Percentiles rank a stretch among this genome's conserved stretches.
Evolutionary conservation across 108 stramenopile species (phyloP).

Genomic region (Nannochloropsis granulata): DNA sequence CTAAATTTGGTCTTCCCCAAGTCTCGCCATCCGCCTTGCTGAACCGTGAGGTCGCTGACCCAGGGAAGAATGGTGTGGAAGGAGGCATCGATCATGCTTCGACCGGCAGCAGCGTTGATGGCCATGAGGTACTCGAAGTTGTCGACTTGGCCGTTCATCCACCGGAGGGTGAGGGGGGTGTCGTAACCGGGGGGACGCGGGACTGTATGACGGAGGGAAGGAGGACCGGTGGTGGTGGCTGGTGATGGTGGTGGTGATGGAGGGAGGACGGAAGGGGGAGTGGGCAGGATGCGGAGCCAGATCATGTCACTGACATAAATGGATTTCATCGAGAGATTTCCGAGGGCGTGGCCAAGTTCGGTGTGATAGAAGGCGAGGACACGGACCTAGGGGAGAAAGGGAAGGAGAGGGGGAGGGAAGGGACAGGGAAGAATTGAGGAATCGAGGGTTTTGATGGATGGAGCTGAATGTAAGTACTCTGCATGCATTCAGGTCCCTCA

Average conservation of each 20-base stretch:
- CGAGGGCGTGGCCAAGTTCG: not conserved
- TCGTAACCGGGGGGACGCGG: constrained; percentile 19
- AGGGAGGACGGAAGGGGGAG: not conserved
- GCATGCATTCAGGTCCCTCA: not conserved
- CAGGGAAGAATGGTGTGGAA: constrained; percentile 53
- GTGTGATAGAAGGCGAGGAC: not conserved
- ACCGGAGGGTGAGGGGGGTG: constrained; percentile 25
- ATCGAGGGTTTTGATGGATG: no score
- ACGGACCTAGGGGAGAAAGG: not conserved
- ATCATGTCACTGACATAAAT: not conserved
- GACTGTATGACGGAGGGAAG: not conserved
- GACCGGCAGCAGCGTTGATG: constrained; percentile 53
- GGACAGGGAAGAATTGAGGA: not conserved
- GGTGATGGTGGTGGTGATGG: not conserved
- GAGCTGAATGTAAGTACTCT: no score
- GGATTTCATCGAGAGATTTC: not conserved
- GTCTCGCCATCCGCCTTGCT: constrained; percentile 30
- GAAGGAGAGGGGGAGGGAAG: not conserved
- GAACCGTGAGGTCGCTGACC: constrained; percentile 49
- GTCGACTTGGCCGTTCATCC: constrained; percentile 37
- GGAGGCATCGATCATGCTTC: constrained; percentile 33
- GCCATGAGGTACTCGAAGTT: constrained; percentile 54
- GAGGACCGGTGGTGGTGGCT: not conserved
- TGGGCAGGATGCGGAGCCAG: constrained; percentile 1
- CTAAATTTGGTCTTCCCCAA: constrained; percentile 48